Base-by-base conservation (phyloP, 78 protist genomes). In the Guillardia theta region DNA sequence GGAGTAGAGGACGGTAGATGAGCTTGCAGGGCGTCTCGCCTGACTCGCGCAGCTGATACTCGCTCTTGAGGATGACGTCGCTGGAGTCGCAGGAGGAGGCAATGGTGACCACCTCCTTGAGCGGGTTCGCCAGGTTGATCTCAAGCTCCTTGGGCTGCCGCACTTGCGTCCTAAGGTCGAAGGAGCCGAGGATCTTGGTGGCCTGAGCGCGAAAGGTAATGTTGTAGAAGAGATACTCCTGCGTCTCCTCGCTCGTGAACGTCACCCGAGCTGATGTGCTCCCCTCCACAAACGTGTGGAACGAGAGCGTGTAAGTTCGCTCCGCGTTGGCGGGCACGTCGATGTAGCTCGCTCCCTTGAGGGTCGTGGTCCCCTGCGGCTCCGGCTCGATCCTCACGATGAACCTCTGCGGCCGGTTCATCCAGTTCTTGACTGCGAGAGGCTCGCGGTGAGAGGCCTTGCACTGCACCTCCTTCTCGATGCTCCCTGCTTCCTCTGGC, bases 351-450 rank as follows among this genome's bases (percentile, higher is more conserved):
- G 90, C 93, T 0, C 97, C 94, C 58, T 21, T 58, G 47, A 96
- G 64, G 30, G 53, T 0, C 58, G 88, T 64, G 33, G 94, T 0
- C n/a, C 83, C 83, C 83, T 70, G 46, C 15, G 44, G 24, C 43
- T 76, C 90, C 10, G 15, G 39, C 36, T 19, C 39, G 58, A 92
- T 39, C 27, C 22, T 62, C 70, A 97, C 97, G 33, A 3, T 0
- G 95, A 97, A 97, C 24, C 97, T 96, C 94, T 96, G 97, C 45
- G 97, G 45, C 2, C 0, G 2, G 62, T 24, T 4, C 30, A 96
- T 80, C 98, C 98, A 97, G 92, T 97, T 97, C 46, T 5, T 1
- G 39, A 97, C 97, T 2, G 0, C 0, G 15, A 97, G 80, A 33
- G 9, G 5, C 64, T 19, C 48, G 64, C 30, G 19, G n/a, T 47